Percentiles rank a stretch among this genome's conserved stretches.
phyloP scores from a whole-genome alignment of 768 basidiomycete genomes.

The Pulveroboletus sp. region DNA sequence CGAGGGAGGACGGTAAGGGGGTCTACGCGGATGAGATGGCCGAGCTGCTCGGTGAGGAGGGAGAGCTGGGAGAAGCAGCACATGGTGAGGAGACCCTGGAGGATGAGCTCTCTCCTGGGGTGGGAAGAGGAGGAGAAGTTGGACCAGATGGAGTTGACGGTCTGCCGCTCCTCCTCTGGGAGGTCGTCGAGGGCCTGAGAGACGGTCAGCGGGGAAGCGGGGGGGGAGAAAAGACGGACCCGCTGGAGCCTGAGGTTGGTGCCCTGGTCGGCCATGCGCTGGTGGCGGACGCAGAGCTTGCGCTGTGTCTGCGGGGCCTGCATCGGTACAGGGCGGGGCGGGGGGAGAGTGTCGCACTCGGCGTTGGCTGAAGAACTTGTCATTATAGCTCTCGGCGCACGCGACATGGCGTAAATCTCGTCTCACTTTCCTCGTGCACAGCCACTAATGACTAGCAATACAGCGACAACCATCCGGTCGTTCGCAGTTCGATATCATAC shows the following conservation, averaged over 20 bases:
- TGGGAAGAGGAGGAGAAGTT: constrained; percentile 95
- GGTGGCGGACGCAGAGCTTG: constrained; percentile 89
- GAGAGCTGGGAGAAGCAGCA: constrained; percentile 99
- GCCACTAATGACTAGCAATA: constrained; percentile 23
- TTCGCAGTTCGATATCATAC: constrained; percentile 34
- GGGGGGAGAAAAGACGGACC: constrained; percentile 38
- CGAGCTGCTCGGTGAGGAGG: constrained; percentile 87
- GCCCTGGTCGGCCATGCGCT: constrained; percentile 95
- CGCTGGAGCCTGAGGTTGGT: constrained; percentile 89
- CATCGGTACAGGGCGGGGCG: constrained; percentile 37
- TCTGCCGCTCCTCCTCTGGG: constrained; percentile 78
- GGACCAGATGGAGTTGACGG: constrained; percentile 92
- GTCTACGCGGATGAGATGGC: constrained; percentile 91
- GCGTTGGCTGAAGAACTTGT: no score
- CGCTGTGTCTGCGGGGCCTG: constrained; percentile 35
- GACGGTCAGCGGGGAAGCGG: constrained; percentile 2
- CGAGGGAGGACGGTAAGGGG: constrained; percentile 88
- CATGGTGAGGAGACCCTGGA: constrained; percentile 97
- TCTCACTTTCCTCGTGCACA: background rate
- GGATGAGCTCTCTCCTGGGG: constrained; percentile 85
- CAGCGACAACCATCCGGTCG: constrained; percentile 27
- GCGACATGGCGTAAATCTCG: constrained; percentile 32
- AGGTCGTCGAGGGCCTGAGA: constrained; percentile 86
- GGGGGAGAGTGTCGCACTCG: constrained; percentile 73
- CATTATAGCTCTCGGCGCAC: no score